Evolutionary conservation across 495 filamentous ascomycete genomes (phyloP), one percentile per base, ranked within the genome.

Genomic region (Hypoxylon lenormandii): DNA sequence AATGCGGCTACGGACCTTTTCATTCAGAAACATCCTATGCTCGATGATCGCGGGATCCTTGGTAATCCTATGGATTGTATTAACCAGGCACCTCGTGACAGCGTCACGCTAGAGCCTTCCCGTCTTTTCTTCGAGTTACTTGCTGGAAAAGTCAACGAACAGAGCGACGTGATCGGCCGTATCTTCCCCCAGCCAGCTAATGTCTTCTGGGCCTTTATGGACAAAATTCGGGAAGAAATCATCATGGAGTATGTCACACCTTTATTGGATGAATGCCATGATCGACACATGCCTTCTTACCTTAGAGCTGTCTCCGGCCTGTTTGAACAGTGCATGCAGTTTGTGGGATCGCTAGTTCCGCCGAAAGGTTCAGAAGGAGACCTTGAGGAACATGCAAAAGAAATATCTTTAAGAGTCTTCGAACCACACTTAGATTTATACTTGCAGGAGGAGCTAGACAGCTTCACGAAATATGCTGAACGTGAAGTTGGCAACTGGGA

Each of bases 351-450:
- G 2, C 72, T 98, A 13, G 79, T 84, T 58, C 85, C 89, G 15
- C 84, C 82, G 13, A 79, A 79, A 26, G 78, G 76, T 47, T 74
- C 59, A 8, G 59, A 79, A 13, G 52, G 73, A 36, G 61, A 38
- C 1, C 53, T 62, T 12, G 72, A 77, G 55, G 75, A 74, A 18
- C 74, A 78, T 22, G 87, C 89, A 13, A 89, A 87, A 70, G 76
- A 85, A 52, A 82, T 92, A 16, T 82, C 94, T 22, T 76, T 85
- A 12, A 86, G 84, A 62, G 86, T 92, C 0, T 97, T 96, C 73
- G 94, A 98, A 73, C 92, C 91, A 43, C 94, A 98, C 73, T 83
- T 97, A 26, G 96, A 98, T 77, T 79, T 97, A 1, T 99, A 98
- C 77, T 84, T 98, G 15, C 89, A 91, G 52, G 95, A 98, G 72